Evolutionary conservation across 164 flowering plant species (phyloP).

Genomic region (Nymphaea thermarum): DNA sequence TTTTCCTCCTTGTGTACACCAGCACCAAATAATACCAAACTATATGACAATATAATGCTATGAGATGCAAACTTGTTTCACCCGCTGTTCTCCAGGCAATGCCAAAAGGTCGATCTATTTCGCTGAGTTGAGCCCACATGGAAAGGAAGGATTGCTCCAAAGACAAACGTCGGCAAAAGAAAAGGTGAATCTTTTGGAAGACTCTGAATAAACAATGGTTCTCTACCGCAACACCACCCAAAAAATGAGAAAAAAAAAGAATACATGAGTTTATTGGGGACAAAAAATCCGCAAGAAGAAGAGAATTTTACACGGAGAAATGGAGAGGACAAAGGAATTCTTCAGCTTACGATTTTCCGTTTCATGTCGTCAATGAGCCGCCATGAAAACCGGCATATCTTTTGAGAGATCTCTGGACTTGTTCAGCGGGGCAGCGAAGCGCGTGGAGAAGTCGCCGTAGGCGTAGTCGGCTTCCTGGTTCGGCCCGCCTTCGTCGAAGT

Average conservation of each 20-base stretch:
- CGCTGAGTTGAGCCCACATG: no score
- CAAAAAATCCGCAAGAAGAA: background rate
- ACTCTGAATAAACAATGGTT: background rate
- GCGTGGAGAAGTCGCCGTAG: conserved; percentile 4
- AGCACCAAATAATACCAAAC: no score
- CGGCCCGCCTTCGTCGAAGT: conserved; percentile 54
- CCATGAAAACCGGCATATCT: background rate
- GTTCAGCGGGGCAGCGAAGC: conserved; percentile 5
- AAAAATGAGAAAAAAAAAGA: no score
- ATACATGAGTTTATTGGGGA: background rate
- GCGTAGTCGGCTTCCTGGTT: background rate
- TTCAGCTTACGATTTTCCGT: background rate
- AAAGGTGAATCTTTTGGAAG: background rate
- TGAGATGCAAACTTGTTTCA: no score
- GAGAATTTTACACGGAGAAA: background rate
- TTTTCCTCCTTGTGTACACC: no score
- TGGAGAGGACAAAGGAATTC: background rate
- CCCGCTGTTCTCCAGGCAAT: no score
- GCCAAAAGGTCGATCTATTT: no score
- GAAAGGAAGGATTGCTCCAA: no score
- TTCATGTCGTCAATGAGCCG: background rate
- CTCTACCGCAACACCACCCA: background rate
- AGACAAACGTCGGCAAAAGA: no score
- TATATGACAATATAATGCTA: no score
- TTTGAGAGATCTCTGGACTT: background rate